These are phyloP conservation scores for Dictyostelium brefeldianum DNA, from an alignment of 78 protist genomes.

Conservation along the genomic window DNA sequence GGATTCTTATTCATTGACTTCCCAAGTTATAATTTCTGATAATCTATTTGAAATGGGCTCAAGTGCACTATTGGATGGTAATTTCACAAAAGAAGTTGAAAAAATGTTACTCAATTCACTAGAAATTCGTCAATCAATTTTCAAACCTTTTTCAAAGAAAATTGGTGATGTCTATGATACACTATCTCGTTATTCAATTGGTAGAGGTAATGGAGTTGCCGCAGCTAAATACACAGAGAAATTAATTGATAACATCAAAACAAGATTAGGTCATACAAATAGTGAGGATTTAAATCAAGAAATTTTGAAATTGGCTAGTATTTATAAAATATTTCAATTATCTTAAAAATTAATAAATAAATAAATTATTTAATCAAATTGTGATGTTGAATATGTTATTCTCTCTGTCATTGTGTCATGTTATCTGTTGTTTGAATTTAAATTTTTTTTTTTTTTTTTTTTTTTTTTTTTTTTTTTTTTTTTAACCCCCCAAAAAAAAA, in stretches of 20 bases:
- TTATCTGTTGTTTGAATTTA: no score
- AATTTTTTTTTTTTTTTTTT: no score
- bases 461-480: no score
- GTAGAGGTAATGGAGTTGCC: background rate
- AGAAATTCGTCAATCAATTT: conserved; percentile 37
- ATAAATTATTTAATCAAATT: no score
- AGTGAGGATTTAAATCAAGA: conserved; percentile 45
- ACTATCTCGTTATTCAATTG: conserved; percentile 25
- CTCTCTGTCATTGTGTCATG: no score
- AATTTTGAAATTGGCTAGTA: conserved; percentile 43
- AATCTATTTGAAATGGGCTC: conserved; percentile 1
- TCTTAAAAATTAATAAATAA: no score
- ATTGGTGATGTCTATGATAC: conserved; percentile 61
- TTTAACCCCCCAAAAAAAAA: no score
- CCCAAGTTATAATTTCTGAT: background rate
- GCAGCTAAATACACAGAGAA: conserved; percentile 35
- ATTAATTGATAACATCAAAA: background rate
- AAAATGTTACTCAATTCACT: background rate
- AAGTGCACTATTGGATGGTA: background rate
- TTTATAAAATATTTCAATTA: conserved; percentile 4
- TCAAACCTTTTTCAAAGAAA: conserved; percentile 11
- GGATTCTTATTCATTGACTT: conserved; percentile 37
- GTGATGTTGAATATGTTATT: no score
- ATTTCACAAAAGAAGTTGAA: background rate
- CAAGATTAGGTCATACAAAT: conserved; percentile 35